These are phyloP conservation scores for Bruguiera hainesii DNA, from an alignment of 441 rosid species.

Conservation along the genomic window DNA sequence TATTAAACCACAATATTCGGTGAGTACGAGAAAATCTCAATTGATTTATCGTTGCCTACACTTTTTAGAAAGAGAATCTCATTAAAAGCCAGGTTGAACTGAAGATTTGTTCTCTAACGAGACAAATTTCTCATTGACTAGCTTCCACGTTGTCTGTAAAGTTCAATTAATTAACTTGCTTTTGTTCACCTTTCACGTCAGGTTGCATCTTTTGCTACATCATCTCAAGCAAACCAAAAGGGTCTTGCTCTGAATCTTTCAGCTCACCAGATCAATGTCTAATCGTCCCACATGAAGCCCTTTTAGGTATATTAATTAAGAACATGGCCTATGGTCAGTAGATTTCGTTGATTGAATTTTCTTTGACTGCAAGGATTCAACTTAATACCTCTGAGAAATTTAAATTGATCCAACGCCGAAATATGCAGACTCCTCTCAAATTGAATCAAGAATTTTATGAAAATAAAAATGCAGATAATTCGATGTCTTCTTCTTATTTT, in stretches of 20 bases:
- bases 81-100: slow-evolving; percentile 35
- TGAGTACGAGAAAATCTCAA: slow-evolving; percentile 13
- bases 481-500: too few species aligned
- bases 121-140: slow-evolving; percentile 31
- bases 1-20: background rate
- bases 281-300: too few species aligned
- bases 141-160: slow-evolving; percentile 10
- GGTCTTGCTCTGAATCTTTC: background rate
- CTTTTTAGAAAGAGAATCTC: slow-evolving; percentile 8
- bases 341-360: too few species aligned
- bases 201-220: background rate
- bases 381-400: too few species aligned
- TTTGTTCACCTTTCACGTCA: slow-evolving; percentile 13
- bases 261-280: background rate
- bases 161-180: slow-evolving; percentile 21
- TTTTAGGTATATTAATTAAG: too few species aligned
- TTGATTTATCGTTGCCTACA: slow-evolving; percentile 18
- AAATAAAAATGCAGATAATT: too few species aligned
- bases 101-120: slow-evolving; percentile 16
- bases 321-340: too few species aligned
- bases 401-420: too few species aligned
- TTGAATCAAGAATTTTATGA: too few species aligned
- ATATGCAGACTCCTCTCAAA: too few species aligned
- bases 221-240: too few species aligned
- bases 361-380: too few species aligned